phyloP scores from a whole-genome alignment of 192 early-diverging fungal genomes.

The Linnemannia exigua region DNA sequence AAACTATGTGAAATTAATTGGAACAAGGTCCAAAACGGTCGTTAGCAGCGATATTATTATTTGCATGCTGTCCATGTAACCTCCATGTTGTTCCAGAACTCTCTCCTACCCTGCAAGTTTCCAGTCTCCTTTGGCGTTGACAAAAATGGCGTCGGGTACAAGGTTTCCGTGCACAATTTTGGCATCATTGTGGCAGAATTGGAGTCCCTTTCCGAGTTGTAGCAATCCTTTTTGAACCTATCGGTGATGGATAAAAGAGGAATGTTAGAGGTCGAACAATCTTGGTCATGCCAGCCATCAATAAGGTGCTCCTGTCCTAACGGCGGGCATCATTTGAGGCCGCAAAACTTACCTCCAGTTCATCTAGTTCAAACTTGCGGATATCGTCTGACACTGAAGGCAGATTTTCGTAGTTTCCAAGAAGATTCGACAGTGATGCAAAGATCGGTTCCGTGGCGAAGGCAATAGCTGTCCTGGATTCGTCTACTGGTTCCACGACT shows the following conservation, averaged over 20 bases:
- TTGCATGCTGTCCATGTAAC: not conserved
- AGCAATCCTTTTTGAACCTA: conserved; percentile 85
- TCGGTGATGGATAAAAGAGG: not conserved
- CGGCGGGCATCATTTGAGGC: not conserved
- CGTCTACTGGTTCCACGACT: conserved; percentile 80
- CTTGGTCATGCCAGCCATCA: not conserved
- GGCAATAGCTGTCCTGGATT: conserved; percentile 72
- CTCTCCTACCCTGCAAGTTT: conserved; percentile 76
- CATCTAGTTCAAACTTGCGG: conserved; percentile 79
- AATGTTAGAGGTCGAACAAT: not conserved
- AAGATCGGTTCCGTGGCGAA: conserved; percentile 86
- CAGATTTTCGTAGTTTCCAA: conserved; percentile 69
- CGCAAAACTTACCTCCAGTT: conserved; percentile 69
- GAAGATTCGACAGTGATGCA: conserved; percentile 72
- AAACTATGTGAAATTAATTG: conserved; percentile 56
- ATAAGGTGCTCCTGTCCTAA: not conserved
- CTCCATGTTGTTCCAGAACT: not conserved
- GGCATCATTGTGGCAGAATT: conserved; percentile 83
- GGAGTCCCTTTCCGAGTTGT: conserved; percentile 79
- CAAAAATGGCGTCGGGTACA: conserved; percentile 78
- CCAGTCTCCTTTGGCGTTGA: conserved; percentile 88
- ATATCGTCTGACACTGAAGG: conserved; percentile 54
- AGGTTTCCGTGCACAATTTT: conserved; percentile 82
- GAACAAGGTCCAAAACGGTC: not conserved
- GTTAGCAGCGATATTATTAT: not conserved